Evolutionary conservation across 768 basidiomycete species (phyloP).

Genomic region (Neoboletus subvelutipes): DNA sequence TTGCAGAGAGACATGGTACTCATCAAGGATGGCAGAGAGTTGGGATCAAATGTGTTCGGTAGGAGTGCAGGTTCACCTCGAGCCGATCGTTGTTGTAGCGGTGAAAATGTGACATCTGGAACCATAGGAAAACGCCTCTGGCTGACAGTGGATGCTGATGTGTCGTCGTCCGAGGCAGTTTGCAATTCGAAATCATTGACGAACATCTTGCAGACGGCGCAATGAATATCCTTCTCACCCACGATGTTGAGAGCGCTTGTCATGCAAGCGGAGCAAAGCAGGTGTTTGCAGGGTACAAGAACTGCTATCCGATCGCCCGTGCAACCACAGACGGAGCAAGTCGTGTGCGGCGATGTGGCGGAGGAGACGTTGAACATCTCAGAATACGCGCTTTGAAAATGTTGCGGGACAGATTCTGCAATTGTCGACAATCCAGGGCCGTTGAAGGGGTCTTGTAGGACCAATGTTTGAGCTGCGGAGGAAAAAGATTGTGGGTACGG

Average conservation of each 20-base stretch:
- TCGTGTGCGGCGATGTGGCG: conserved; percentile 20
- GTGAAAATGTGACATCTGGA: conserved; percentile 19
- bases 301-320: conserved; percentile 53
- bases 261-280: conserved; percentile 76
- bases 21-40: conserved; percentile 33
- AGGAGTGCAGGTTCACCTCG: conserved; percentile 28
- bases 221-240: conserved; percentile 86
- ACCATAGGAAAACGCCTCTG: conserved; percentile 12
- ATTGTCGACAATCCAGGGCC: conserved; percentile 34
- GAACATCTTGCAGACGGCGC: conserved; percentile 70
- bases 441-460: conserved; percentile 46
- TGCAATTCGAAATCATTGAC: conserved; percentile 69
- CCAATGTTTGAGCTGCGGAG: conserved; percentile 33
- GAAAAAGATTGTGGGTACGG: conserved; percentile 42
- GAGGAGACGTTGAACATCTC: conserved; percentile 23
- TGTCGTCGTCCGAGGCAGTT: conserved; percentile 28
- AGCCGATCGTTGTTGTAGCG: conserved; percentile 26
- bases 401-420: conserved; percentile 28
- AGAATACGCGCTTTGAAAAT: conserved; percentile 19
- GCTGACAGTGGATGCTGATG: conserved; percentile 13
- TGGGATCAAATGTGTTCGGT: conserved; percentile 28
- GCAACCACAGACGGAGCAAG: conserved; percentile 67
- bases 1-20: conserved; percentile 32
- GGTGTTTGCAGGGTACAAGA: conserved; percentile 72
- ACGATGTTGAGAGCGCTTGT: conserved; percentile 88